Conservation (phyloP, 1,284 basidiomycete genomes). For the Trichosporon sp. region DNA sequence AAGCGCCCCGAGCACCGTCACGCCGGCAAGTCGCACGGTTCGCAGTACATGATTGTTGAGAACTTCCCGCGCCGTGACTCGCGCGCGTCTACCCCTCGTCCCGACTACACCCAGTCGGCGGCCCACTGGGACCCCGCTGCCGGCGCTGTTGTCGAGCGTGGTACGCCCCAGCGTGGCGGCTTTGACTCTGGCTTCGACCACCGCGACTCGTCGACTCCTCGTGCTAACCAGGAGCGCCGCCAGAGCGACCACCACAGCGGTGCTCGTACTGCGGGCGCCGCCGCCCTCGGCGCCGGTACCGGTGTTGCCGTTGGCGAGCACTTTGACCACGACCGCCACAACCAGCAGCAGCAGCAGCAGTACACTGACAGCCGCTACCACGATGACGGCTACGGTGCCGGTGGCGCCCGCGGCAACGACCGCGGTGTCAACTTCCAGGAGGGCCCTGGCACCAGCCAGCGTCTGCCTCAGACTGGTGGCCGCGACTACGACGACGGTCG, state of each 20-base stretch:
- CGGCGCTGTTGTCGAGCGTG: neutral
- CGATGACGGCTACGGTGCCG: neutral
- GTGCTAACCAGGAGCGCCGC: neutral
- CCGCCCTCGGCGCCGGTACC: neutral
- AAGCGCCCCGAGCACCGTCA: neutral
- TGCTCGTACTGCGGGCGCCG: neutral
- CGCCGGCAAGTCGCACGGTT: neutral
- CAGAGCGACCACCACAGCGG: neutral
- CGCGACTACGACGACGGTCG: neutral
- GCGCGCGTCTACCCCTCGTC: neutral
- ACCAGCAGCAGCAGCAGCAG: neutral
- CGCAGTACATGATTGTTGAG: slow-evolving; percentile 9
- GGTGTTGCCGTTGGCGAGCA: neutral
- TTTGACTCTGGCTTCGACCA: neutral
- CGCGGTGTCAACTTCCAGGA: neutral
- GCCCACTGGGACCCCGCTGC: neutral
- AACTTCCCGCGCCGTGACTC: neutral
- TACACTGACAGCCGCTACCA: neutral
- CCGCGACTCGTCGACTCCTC: neutral
- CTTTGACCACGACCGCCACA: neutral
- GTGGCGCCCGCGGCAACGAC: neutral
- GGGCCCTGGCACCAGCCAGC: neutral
- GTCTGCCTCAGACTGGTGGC: neutral
- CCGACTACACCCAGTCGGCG: neutral
- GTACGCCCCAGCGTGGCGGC: neutral